These are phyloP conservation scores for Psilocybe cubensis DNA, from an alignment of 768 basidiomycete species.

Conservation along the genomic window DNA sequence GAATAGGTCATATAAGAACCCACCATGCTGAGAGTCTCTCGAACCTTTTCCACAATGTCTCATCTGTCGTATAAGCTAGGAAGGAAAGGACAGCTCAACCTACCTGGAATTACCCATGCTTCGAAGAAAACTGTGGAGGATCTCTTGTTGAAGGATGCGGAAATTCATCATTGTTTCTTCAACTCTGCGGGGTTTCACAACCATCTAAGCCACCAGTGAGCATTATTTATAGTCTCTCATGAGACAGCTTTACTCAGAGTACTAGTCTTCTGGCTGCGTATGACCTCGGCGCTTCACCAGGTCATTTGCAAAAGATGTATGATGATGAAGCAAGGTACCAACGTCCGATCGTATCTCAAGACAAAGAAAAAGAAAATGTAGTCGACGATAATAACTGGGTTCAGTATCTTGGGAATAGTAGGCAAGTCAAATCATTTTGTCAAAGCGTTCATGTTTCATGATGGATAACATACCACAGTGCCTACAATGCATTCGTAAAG, in stretches of 20 bases:
- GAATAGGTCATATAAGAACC: not conserved
- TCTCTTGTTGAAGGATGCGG: conserved; percentile 50
- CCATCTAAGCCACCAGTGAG: conserved; percentile 64
- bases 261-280: conserved; percentile 57
- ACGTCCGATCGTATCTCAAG: conserved; percentile 41
- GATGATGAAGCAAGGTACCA: conserved; percentile 41
- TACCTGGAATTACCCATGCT: conserved; percentile 48
- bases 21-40: conserved; percentile 8
- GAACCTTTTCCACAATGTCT: conserved; percentile 14
- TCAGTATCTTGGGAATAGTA: conserved; percentile 49
- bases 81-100: conserved; percentile 44
- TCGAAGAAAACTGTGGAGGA: conserved; percentile 45
- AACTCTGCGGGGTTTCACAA: conserved; percentile 50
- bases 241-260: not conserved
- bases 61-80: conserved; percentile 25
- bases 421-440: conserved; percentile 32
- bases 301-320: conserved; percentile 52
- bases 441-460: not conserved
- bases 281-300: conserved; percentile 53
- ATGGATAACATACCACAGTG: conserved; percentile 24
- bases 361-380: conserved; percentile 34
- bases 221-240: not conserved
- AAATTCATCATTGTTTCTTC: conserved; percentile 56
- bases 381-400: conserved; percentile 52
- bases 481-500: conserved; percentile 38